Evolutionary conservation across 2,329 filamentous ascomycete genomes (phyloP).

Genomic region (Sporothrix pallida): DNA sequence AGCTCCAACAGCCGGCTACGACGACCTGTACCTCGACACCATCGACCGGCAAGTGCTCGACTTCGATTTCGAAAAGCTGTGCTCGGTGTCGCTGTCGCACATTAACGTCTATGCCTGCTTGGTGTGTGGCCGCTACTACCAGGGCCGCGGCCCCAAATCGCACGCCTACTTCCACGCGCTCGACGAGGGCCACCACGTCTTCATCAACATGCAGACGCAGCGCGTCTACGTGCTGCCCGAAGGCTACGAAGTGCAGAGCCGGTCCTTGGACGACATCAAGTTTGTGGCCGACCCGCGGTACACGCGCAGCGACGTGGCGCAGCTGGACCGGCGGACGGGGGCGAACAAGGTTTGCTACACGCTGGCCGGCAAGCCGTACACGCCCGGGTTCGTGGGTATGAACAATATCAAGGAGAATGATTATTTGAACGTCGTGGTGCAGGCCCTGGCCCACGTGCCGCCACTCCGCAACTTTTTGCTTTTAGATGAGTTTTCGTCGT

Average conservation of each 20-base stretch:
- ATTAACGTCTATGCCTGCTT: constrained; percentile 99
- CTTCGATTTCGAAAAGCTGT: constrained; percentile 99
- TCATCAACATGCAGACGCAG: constrained; percentile 95
- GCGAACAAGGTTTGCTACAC: constrained; percentile 68
- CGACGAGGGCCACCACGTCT: constrained; percentile 94
- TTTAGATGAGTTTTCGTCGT: constrained; percentile 73
- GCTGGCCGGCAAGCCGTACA: constrained; percentile 81
- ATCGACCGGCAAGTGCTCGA: constrained; percentile 92
- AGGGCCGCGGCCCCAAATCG: constrained; percentile 90
- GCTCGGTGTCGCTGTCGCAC: constrained; percentile 92
- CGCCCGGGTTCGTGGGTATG: constrained; percentile 95
- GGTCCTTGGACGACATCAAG: constrained; percentile 96
- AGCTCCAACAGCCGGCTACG: constrained; percentile 85
- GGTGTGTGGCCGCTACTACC: constrained; percentile 97
- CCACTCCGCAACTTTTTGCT: constrained; percentile 92
- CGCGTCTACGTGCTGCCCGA: constrained; percentile 92
- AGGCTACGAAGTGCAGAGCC: constrained; percentile 94
- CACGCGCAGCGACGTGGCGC: constrained; percentile 76
- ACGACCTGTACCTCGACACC: constrained; percentile 96
- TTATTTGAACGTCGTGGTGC: constrained; percentile 94
- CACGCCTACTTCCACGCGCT: constrained; percentile 98
- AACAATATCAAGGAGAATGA: constrained; percentile 99
- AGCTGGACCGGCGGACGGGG: constrained; percentile 66
- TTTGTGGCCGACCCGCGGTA: constrained; percentile 94
- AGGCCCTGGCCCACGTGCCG: constrained; percentile 86